Evolutionary conservation across 1,139 yeast genomes (phyloP).

Genomic region (Kluyveromyces marxianus): DNA sequence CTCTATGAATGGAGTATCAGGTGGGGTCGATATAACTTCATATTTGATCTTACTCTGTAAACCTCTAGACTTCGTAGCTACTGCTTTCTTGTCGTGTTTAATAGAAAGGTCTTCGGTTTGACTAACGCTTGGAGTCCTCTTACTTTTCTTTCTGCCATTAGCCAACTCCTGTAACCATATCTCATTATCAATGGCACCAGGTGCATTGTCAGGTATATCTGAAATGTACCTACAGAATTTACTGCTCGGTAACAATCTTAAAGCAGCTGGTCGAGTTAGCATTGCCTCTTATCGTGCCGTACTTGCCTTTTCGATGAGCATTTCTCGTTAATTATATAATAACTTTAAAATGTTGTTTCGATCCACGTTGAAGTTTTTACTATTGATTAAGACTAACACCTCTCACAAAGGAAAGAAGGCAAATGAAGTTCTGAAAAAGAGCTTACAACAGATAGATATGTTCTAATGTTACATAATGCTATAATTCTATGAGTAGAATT

Average conservation of each 20-base stretch:
- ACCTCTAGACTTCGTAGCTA: not conserved
- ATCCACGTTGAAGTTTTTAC: too few species aligned
- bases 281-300: too few species aligned
- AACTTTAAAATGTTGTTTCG: too few species aligned
- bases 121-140: not conserved
- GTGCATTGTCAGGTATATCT: slow-evolving; percentile 39
- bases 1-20: slow-evolving; percentile 25
- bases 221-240: slow-evolving; percentile 2
- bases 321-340: not conserved
- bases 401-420: too few species aligned
- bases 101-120: slow-evolving; percentile 1
- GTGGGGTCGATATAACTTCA: slow-evolving; percentile 17
- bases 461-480: too few species aligned
- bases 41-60: not conserved
- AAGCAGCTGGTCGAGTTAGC: not conserved
- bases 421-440: too few species aligned
- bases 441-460: too few species aligned
- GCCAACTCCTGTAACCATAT: slow-evolving; percentile 36
- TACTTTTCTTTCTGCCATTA: slow-evolving; percentile 1
- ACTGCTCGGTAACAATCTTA: not conserved
- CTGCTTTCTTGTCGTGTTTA: not conserved
- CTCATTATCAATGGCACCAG: slow-evolving; percentile 39
- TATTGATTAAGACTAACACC: too few species aligned
- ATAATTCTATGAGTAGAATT: too few species aligned
- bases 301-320: not conserved